Conservation (phyloP, 805 yeast genomes). For the Spathaspora gorwiae region DNA sequence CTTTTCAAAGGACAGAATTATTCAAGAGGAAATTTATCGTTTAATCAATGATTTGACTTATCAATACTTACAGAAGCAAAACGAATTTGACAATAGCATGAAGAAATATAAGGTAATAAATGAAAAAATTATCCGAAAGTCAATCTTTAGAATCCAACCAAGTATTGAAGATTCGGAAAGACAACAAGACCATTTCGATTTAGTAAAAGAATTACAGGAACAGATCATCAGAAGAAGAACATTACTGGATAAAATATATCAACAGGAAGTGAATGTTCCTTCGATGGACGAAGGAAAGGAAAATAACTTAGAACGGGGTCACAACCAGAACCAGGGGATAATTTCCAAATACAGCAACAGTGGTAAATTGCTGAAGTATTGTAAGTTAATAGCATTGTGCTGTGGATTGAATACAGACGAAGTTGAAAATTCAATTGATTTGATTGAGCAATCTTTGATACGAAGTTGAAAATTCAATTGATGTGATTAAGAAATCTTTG, state of each 20-base stretch:
- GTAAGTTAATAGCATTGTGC: slow-evolving; percentile 36
- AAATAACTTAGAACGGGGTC: not conserved
- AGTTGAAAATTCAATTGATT: slow-evolving; percentile 38
- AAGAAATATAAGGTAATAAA: not conserved
- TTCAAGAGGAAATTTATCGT: slow-evolving; percentile 39
- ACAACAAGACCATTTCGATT: slow-evolving; percentile 9
- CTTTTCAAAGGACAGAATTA: slow-evolving; percentile 24
- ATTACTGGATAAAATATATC: slow-evolving; percentile 14
- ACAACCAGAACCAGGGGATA: slow-evolving; percentile 1
- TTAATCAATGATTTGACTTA: slow-evolving; percentile 36
- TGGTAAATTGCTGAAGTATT: slow-evolving; percentile 26
- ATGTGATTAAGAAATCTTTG: not conserved
- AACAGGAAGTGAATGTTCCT: slow-evolving; percentile 20
- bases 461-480: slow-evolving; percentile 8
- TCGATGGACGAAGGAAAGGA: slow-evolving; percentile 15
- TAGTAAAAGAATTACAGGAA: slow-evolving; percentile 24
- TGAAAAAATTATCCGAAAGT: not conserved
- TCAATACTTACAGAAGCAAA: slow-evolving; percentile 28
- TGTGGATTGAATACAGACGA: slow-evolving; percentile 40
- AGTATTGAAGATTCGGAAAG: not conserved
- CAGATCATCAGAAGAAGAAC: slow-evolving; percentile 19
- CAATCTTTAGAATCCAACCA: not conserved
- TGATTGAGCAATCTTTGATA: slow-evolving; percentile 36
- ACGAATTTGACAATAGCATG: slow-evolving; percentile 19
- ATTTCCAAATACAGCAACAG: slow-evolving; percentile 1